A percentile compares a stretch with the other conserved stretches of the same genome.
These are phyloP conservation scores for Incumbomyces lentus DNA, from an alignment of 2,329 filamentous ascomycete genomes.

Conservation along the genomic window DNA sequence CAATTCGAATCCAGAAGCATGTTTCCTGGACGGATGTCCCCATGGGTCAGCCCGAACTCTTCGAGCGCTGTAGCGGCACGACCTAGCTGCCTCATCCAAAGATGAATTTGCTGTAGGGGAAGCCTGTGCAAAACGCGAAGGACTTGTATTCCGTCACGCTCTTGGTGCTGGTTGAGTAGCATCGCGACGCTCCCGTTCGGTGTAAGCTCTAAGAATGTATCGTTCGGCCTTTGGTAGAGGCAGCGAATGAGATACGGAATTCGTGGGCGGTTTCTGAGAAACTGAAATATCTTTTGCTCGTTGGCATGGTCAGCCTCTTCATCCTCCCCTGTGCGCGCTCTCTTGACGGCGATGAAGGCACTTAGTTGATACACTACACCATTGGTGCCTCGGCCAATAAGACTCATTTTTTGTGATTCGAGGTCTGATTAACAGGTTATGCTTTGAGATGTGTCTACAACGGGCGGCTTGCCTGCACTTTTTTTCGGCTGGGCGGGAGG, in stretches of 20 bases:
- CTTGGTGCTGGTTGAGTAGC: conserved; percentile 5
- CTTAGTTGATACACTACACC: conserved; percentile 3
- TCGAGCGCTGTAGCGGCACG: conserved; percentile 26
- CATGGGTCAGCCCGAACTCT: conserved; percentile 25
- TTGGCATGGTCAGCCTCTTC: not conserved
- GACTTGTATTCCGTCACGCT: conserved; percentile 3
- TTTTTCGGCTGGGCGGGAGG: too few relatives aligned
- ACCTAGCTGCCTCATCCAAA: conserved; percentile 26
- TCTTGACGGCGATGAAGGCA: conserved; percentile 3
- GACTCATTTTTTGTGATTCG: not conserved
- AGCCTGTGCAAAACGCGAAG: conserved; percentile 7
- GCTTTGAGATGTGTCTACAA: too few relatives aligned
- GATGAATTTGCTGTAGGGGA: conserved; percentile 9
- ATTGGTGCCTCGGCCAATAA: conserved; percentile 1
- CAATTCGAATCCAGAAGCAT: conserved; percentile 15
- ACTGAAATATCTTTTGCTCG: conserved; percentile 4
- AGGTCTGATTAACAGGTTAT: too few relatives aligned
- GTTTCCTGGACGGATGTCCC: conserved; percentile 26
- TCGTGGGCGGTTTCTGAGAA: conserved; percentile 5
- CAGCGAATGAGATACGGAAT: conserved; percentile 6
- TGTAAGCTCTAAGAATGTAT: conserved; percentile 4
- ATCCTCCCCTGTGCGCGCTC: not conserved
- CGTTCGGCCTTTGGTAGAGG: conserved; percentile 1
- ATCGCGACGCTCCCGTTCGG: conserved; percentile 4
- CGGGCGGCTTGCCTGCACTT: too few relatives aligned